Percentiles rank a stretch among this genome's conserved stretches.
These are phyloP conservation scores for Argentina anserina DNA, from an alignment of 306 rosid genomes.

Conservation along the genomic window DNA sequence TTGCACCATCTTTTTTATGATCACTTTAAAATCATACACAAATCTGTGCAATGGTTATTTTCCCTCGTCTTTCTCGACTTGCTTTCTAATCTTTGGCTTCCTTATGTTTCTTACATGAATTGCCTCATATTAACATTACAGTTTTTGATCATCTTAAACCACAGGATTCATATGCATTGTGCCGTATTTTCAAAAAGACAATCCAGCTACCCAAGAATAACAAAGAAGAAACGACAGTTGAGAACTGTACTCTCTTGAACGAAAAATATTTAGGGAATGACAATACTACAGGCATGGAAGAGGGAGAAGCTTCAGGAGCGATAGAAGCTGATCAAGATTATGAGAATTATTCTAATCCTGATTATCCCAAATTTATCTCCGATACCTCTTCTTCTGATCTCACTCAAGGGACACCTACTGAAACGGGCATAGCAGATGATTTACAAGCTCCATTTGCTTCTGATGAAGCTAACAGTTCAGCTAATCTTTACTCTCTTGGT, in stretches of 20 bases:
- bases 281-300: conserved; percentile 31
- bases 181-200: conserved; percentile 86
- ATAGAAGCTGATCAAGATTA: conserved; percentile 33
- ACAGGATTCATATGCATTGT: conserved; percentile 88
- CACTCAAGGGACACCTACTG: conserved; percentile 79
- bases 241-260: conserved; percentile 24
- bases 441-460: conserved; percentile 60
- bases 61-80: conserved; percentile 12
- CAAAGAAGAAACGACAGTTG: conserved; percentile 32
- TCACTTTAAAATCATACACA: conserved; percentile 28
- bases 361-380: conserved; percentile 42
- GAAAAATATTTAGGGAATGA: conserved; percentile 40
- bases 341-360: conserved; percentile 37
- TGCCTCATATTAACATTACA: background rate
- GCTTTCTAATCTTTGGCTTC: background rate
- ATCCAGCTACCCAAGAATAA: conserved; percentile 44
- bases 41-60: conserved; percentile 31
- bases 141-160: background rate
- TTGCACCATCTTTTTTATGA: conserved; percentile 28
- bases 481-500: conserved; percentile 46
- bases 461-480: conserved; percentile 82
- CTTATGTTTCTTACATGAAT: conserved; percentile 9
- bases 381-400: conserved; percentile 92
- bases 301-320: conserved; percentile 39
- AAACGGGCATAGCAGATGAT: conserved; percentile 57